phyloP scores from a whole-genome alignment of 83 land plant species.

The Diphasiastrum complanatum region DNA sequence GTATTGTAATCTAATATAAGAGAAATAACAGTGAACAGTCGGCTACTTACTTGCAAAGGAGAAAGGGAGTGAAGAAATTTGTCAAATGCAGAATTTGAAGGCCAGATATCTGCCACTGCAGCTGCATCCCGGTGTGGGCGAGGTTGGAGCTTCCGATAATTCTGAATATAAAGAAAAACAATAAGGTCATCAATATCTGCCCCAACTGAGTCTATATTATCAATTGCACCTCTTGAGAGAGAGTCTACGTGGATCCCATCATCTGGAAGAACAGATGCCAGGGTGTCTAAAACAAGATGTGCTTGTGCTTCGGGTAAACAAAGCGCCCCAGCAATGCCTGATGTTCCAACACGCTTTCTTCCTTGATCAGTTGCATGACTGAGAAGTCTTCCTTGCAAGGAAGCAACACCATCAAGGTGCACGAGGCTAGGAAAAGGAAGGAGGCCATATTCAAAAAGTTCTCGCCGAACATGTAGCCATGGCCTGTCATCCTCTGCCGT shows the following conservation, averaged over 20 bases:
- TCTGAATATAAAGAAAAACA: conserved; percentile 77
- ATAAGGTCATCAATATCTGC: conserved; percentile 74
- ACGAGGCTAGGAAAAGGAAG: conserved; percentile 78
- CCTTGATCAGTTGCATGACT: conserved; percentile 12
- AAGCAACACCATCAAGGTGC: conserved; percentile 41
- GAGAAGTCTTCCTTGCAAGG: conserved; percentile 36
- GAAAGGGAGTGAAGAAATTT: conserved; percentile 75
- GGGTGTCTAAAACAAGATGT: conserved; percentile 65
- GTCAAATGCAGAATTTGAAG: conserved; percentile 87
- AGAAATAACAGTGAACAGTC: too few relatives aligned
- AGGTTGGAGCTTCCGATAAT: conserved; percentile 70
- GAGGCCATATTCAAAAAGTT: conserved; percentile 96
- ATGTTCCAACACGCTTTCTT: conserved; percentile 40
- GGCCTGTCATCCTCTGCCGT: too few relatives aligned
- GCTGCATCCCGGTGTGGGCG: conserved; percentile 89
- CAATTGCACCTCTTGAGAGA: conserved; percentile 28
- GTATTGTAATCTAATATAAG: too few relatives aligned
- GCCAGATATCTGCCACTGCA: conserved; percentile 93
- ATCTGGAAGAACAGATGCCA: conserved; percentile 61
- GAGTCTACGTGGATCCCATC: conserved; percentile 39
- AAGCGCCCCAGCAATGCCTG: conserved; percentile 49
- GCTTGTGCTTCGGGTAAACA: conserved; percentile 60
- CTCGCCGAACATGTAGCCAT: conserved; percentile 82
- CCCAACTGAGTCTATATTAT: conserved; percentile 46
- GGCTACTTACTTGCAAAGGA: conserved; percentile 78